Percentiles rank a stretch among this genome's conserved stretches.
phyloP scores from a whole-genome alignment of 202 grass and related monocot genomes.

The Bolboschoenoplectus hybrid region DNA sequence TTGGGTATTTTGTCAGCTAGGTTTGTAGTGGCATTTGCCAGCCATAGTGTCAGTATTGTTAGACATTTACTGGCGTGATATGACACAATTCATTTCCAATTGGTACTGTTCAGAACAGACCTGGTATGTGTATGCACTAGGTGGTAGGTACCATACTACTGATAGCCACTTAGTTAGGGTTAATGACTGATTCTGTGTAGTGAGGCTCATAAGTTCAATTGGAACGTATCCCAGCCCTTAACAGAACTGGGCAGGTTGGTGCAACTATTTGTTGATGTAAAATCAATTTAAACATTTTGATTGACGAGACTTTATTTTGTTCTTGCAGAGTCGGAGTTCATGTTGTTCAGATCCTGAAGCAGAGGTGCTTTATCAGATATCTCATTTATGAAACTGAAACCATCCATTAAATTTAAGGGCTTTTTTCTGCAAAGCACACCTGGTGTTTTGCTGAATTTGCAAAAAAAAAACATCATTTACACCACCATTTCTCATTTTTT shows the following conservation, averaged over 20 bases:
- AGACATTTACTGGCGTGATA: slow-evolving; percentile 8
- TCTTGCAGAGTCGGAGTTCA: slow-evolving; percentile 53
- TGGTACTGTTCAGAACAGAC: slow-evolving; percentile 5
- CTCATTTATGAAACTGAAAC: neutral
- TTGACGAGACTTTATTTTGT: slow-evolving; percentile 37
- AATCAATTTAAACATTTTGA: neutral
- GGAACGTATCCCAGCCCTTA: neutral
- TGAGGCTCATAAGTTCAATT: neutral
- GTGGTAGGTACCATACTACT: neutral
- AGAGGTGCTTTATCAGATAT: slow-evolving; percentile 61
- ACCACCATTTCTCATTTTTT: neutral
- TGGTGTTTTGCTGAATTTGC: neutral
- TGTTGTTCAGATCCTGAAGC: slow-evolving; percentile 65
- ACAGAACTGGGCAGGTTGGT: neutral
- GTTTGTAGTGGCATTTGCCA: slow-evolving; percentile 4
- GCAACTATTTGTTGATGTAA: slow-evolving; percentile 23
- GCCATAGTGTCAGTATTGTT: neutral
- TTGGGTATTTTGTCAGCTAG: neutral
- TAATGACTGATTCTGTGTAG: neutral
- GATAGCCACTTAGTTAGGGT: neutral
- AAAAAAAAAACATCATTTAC: neutral
- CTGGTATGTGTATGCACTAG: neutral
- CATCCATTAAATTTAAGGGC: slow-evolving; percentile 26
- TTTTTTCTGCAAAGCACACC: neutral
- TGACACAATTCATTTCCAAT: neutral